Evolutionary conservation across 495 filamentous ascomycete genomes (phyloP).

Genomic region (Neurospora sp.): DNA sequence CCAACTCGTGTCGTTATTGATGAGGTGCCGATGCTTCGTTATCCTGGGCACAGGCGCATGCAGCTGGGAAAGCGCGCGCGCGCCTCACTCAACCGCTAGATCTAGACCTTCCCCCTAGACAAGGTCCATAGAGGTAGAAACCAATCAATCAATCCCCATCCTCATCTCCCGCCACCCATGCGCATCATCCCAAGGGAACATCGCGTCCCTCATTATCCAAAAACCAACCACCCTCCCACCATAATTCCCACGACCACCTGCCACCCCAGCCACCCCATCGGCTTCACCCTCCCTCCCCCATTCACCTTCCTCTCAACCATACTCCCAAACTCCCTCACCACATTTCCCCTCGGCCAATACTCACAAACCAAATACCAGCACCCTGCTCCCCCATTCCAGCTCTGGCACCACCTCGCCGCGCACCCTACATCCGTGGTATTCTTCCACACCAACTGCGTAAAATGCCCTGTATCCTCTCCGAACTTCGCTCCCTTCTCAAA

Average conservation of each 20-base stretch:
- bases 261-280: background rate
- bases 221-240: background rate
- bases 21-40: background rate
- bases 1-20: background rate
- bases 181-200: background rate
- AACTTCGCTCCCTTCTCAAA: slow-evolving; percentile 45
- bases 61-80: too few relatives aligned
- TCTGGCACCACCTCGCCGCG: slow-evolving; percentile 48
- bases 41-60: background rate
- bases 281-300: background rate
- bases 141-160: background rate
- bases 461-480: slow-evolving; percentile 63
- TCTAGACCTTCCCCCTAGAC: too few relatives aligned
- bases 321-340: slow-evolving; percentile 45
- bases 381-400: background rate
- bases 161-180: background rate
- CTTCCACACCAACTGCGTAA: slow-evolving; percentile 78
- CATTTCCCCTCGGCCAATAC: slow-evolving; percentile 67
- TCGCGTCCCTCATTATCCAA: background rate
- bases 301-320: slow-evolving; percentile 35
- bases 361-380: slow-evolving; percentile 77
- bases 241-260: background rate
- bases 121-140: background rate
- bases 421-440: slow-evolving; percentile 61
- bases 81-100: background rate